Evolutionary conservation across 768 basidiomycete species (phyloP), one percentile per base, ranked within the genome.

Genomic region (Amyloporia xantha): DNA sequence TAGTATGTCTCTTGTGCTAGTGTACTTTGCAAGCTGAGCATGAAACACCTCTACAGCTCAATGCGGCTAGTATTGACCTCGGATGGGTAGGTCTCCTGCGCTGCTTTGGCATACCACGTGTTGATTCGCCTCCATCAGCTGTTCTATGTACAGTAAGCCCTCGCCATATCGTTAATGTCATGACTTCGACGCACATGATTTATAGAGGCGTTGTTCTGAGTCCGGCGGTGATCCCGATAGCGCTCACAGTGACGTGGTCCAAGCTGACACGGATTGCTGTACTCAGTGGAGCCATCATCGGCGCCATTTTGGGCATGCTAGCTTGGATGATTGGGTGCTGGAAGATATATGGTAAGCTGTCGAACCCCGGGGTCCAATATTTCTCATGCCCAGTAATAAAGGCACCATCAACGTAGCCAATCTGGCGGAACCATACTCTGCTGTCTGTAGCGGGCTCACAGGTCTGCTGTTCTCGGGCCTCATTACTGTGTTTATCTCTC

Each of bases 321-420:
- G 73, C 75, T 17, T 77, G 75, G 74, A 73, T 77, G 69, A 65
- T 77, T 7, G 70, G 73, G 0, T 76, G 75, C 50, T 71, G 66
- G 69, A 74, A 76, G 55, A 74, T 73, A 43, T 73, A 67, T 41
- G 73, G 73, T 69, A 48, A 15, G 59, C 41, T 24, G 13, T 39
- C 27, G 30, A 7, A n/a, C n/a, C n/a, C n/a, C n/a, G n/a, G n/a
- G n/a, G n/a, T n/a, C n/a, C n/a, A n/a, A n/a, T n/a, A n/a, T n/a
- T n/a, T n/a, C n/a, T n/a, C n/a, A n/a, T 11, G n/a, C 2, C 2
- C 25, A 41, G 36, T 15, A n/a, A 40, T 26, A 10, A 44, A 62
- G 66, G 68, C 43, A 47, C 51, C 19, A 66, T 68, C 57, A 66
- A 60, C 41, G 59, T 68, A 28, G 46, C 62, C 2, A 68, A 66